A percentile compares a stretch with the other conserved stretches of the same genome.
phyloP scores from a whole-genome alignment of 2,329 filamentous ascomycete species.

The Alternaria brassicicola region DNA sequence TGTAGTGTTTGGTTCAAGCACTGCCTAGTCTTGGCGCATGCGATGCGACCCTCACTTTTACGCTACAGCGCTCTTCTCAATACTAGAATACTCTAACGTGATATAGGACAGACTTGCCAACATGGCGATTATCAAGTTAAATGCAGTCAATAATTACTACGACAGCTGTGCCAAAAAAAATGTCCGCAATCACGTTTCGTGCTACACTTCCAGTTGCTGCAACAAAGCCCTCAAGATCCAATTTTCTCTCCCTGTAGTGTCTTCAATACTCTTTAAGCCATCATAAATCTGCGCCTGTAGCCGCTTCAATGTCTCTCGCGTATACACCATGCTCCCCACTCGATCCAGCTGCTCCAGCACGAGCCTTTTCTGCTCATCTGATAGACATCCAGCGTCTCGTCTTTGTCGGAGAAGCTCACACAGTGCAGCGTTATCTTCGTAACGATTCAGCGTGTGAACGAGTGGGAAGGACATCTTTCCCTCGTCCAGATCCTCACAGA shows the following conservation, averaged over 20 bases:
- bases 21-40: not conserved
- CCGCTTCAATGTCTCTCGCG: not conserved
- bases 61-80: not conserved
- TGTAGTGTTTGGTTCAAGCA: not conserved
- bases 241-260: not conserved
- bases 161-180: not conserved
- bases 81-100: too few species aligned
- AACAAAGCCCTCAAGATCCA: conserved; percentile 3
- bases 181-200: not conserved
- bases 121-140: not conserved
- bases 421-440: not conserved
- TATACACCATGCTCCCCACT: not conserved
- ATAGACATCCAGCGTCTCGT: not conserved
- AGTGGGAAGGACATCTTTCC: conserved; percentile 75
- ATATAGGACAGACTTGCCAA: too few species aligned
- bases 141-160: not conserved
- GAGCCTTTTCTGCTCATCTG: not conserved
- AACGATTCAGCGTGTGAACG: not conserved
- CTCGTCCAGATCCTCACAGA: conserved; percentile 90
- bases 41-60: not conserved
- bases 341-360: not conserved
- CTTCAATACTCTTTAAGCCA: not conserved
- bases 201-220: not conserved
- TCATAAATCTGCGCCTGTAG: not conserved
- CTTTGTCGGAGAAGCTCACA: not conserved